phyloP scores from a whole-genome alignment of 768 basidiomycete genomes.

The Lenzites betulinus region DNA sequence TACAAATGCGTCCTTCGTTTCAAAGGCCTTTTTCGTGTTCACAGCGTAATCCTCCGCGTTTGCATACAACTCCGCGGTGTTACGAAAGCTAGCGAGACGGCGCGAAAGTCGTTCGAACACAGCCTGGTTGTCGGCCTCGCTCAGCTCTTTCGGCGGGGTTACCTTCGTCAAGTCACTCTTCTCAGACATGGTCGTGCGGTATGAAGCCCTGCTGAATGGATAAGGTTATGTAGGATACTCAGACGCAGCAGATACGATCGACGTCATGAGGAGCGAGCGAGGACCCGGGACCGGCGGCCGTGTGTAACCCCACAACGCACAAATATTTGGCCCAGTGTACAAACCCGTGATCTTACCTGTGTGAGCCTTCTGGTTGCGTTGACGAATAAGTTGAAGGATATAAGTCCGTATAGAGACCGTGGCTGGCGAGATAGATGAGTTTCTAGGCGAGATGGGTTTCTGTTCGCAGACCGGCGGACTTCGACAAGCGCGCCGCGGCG shows the following conservation, averaged over 20 bases:
- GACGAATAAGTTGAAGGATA: not conserved
- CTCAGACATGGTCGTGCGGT: conserved; percentile 1
- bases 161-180: conserved; percentile 32
- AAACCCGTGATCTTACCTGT: not conserved
- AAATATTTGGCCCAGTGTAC: conserved; percentile 20
- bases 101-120: conserved; percentile 48
- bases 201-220: not conserved
- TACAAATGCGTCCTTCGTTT: conserved; percentile 34
- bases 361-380: too few relatives aligned
- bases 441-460: too few relatives aligned
- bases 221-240: not conserved
- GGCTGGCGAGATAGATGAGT: too few relatives aligned
- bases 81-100: conserved; percentile 48
- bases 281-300: not conserved
- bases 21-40: not conserved
- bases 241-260: not conserved
- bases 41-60: conserved; percentile 37
- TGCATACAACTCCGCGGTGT: conserved; percentile 44
- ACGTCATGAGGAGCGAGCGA: conserved; percentile 16
- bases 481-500: too few relatives aligned
- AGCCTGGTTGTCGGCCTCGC: conserved; percentile 34
- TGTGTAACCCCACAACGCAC: conserved; percentile 6
- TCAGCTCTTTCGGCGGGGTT: conserved; percentile 43
- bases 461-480: too few relatives aligned
- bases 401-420: too few relatives aligned